phyloP scores from a whole-genome alignment of 805 yeast genomes.

The Yarrowia sp. region DNA sequence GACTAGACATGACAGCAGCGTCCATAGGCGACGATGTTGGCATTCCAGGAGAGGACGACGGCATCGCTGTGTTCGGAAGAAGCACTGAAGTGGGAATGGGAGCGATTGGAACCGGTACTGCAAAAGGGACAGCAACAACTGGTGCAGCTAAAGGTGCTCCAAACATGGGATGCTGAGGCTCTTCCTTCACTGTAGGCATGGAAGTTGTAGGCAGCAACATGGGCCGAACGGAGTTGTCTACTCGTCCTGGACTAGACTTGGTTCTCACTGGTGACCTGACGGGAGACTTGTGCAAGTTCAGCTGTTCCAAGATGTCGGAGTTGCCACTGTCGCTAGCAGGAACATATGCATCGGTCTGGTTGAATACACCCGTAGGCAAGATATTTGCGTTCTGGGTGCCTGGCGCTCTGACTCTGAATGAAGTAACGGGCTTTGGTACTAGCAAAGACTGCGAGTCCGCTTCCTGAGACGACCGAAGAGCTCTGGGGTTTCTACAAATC shows the following conservation, averaged over 20 bases:
- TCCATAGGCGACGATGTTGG: conserved; percentile 12
- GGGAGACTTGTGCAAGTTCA: conserved; percentile 10
- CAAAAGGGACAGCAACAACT: background rate
- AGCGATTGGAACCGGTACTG: background rate
- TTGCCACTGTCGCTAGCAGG: conserved; percentile 7
- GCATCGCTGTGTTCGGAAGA: background rate
- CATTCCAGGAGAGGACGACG: conserved; percentile 4
- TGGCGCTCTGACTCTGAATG: conserved; percentile 6
- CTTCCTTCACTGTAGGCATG: background rate
- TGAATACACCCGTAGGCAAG: background rate
- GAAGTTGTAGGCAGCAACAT: background rate
- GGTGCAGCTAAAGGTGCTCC: background rate
- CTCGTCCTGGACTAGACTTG: background rate
- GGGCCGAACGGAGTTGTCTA: background rate
- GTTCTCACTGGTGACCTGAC: background rate
- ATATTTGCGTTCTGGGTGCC: background rate
- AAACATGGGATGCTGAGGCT: background rate
- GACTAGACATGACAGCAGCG: conserved; percentile 11
- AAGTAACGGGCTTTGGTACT: background rate
- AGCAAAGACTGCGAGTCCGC: background rate
- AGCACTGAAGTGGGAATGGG: background rate
- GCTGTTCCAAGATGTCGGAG: conserved; percentile 14
- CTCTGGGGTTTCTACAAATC: background rate
- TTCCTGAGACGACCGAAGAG: background rate
- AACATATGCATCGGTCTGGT: conserved; percentile 1